These are phyloP conservation scores for Aphanoascus verrucosus DNA, from an alignment of 2,329 filamentous ascomycete species.

Conservation along the genomic window DNA sequence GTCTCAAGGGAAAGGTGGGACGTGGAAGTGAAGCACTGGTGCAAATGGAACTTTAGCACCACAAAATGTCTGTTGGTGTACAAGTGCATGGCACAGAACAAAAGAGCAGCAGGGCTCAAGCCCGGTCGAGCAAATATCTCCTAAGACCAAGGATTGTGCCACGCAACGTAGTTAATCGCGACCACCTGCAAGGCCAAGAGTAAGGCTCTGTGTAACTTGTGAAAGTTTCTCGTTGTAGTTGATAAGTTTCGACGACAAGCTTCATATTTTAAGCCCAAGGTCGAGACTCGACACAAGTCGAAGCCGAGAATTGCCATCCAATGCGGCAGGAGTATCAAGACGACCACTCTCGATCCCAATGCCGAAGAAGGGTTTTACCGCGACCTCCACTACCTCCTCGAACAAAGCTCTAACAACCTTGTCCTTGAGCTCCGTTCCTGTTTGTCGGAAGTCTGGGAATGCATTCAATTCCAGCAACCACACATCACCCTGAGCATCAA, in stretches of 20 bases:
- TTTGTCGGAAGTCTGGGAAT: constrained; percentile 93
- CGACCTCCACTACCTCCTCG: constrained; percentile 58
- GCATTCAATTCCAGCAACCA: constrained; percentile 90
- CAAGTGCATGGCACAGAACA: not conserved
- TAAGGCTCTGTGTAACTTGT: not conserved
- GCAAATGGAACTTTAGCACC: not conserved
- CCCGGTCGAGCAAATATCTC: not conserved
- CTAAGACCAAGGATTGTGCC: not conserved
- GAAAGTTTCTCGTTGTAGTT: not conserved
- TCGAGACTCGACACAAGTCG: constrained; percentile 34
- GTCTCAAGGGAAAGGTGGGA: not conserved
- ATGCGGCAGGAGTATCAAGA: not conserved
- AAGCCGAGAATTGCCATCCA: constrained; percentile 18
- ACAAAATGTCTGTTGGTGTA: not conserved
- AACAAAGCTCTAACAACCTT: constrained; percentile 65
- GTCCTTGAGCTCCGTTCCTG: constrained; percentile 59
- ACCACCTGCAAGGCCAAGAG: not conserved
- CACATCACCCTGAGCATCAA: constrained; percentile 52
- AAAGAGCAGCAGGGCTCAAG: not conserved
- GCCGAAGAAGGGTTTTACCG: constrained; percentile 59
- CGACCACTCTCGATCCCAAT: constrained; percentile 15
- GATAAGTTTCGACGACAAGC: not conserved
- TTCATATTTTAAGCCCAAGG: constrained; percentile 28
- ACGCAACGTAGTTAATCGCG: not conserved
- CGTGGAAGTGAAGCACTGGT: not conserved